Conservation (phyloP, 768 basidiomycete species). For the Ephemerocybe angulata region DNA sequence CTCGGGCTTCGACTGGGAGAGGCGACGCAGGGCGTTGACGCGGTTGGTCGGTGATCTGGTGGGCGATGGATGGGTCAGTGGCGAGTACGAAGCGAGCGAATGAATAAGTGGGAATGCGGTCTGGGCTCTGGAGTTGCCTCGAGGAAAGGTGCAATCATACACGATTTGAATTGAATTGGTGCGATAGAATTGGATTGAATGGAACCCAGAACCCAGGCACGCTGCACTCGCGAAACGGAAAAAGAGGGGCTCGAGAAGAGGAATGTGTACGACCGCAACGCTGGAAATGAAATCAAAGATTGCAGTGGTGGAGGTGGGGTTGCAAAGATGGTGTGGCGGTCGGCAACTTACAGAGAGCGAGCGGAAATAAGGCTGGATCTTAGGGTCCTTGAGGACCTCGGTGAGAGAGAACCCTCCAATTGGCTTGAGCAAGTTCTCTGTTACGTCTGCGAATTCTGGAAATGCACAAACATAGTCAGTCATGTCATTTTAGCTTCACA, state of each 20-base stretch:
- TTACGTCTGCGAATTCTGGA: constrained; percentile 80
- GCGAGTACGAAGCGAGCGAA: not conserved
- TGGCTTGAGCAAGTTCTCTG: constrained; percentile 70
- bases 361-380: constrained; percentile 72
- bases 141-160: too few relatives aligned
- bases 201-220: too few relatives aligned
- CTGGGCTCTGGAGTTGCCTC: not conserved
- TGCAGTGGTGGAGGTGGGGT: not conserved
- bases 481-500: too few relatives aligned
- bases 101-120: not conserved
- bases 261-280: too few relatives aligned
- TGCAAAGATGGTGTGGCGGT: constrained; percentile 8
- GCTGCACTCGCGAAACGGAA: too few relatives aligned
- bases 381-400: constrained; percentile 59
- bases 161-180: too few relatives aligned
- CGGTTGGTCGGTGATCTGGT: constrained; percentile 86
- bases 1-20: constrained; percentile 45
- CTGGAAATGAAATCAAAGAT: not conserved
- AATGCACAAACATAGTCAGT: constrained; percentile 7
- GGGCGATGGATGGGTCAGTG: too few relatives aligned
- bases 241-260: too few relatives aligned
- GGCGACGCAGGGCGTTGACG: constrained; percentile 59
- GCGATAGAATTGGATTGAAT: too few relatives aligned
- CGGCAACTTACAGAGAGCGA: constrained; percentile 65
- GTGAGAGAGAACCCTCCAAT: constrained; percentile 44